Evolutionary conservation across 1,284 basidiomycete genomes (phyloP), one percentile per base, ranked within the genome.

Genomic region (Papiliotrema fonsecae): DNA sequence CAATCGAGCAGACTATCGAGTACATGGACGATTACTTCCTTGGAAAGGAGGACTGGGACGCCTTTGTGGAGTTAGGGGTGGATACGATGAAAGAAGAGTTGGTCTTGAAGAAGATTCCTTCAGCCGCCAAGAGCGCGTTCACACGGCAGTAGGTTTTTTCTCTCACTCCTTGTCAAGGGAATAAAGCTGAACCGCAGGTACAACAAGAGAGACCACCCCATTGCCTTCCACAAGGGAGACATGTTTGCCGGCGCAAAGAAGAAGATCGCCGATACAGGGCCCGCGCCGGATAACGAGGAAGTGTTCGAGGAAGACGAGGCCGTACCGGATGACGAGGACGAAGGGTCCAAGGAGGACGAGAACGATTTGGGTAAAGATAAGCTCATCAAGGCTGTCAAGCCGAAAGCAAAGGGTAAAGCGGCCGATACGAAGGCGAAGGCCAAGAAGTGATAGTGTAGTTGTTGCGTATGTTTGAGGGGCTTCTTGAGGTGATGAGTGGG

Each of bases 1-100:
- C 82, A 1, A 81, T 96, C 3, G 83, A 86, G 1, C 83, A 85
- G 2, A 83, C 93, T 22, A 97, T 98, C 50, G 77, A 81, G 22
- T 75, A 77, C 14, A 94, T 98, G 91, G 94, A 98, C 71, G 86
- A 88, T 41, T 98, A 98, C 72, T 97, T 83, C 73, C 75, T 98
- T 31, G 85, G 85, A 6, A 87, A 87, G 56, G 94, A 97, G 32
- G 94, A 98, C 65, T 94, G 93, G 88, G 96, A 98, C 60, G 85
- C 88, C 10, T 80, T 97, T 45, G 81, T 97, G 47, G 94, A 98
- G 70, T 80, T 98, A 10, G 94, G 93, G 0, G 80, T 98, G 10
- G 93, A 84, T 50, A 79, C 85, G 6, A 81, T 85, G 63, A 82
- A 81, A 56, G 87, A 87, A 40, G 86, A 86, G 0, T 38, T 78